Conservation (phyloP, 768 basidiomycete genomes). For the Gloeophyllum trabeum region DNA sequence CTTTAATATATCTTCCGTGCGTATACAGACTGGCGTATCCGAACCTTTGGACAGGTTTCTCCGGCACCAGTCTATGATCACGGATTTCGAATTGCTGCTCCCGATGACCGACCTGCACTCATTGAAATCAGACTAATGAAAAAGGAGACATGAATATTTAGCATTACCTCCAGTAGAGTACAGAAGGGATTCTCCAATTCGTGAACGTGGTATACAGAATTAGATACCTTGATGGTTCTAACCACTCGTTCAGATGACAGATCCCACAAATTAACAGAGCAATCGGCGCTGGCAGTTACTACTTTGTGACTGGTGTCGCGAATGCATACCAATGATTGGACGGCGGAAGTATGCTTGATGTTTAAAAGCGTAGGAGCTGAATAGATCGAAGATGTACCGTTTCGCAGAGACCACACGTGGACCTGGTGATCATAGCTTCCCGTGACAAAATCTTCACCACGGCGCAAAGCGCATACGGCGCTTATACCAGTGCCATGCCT, state of each 20-base stretch:
- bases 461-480: slow-evolving; percentile 28
- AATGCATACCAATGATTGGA: slow-evolving; percentile 32
- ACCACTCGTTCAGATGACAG: slow-evolving; percentile 31
- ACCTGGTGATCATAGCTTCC: slow-evolving; percentile 38
- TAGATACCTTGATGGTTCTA: slow-evolving; percentile 28
- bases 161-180: slow-evolving; percentile 33
- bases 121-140: slow-evolving; percentile 1
- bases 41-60: slow-evolving; percentile 27
- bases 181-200: slow-evolving; percentile 24
- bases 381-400: slow-evolving; percentile 19
- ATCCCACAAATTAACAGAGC: slow-evolving; percentile 33
- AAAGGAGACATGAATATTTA: too few species aligned
- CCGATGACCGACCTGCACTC: slow-evolving; percentile 30
- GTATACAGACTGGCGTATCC: slow-evolving; percentile 25
- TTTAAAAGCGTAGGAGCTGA: slow-evolving; percentile 19
- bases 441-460: slow-evolving; percentile 30
- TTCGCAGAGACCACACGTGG: slow-evolving; percentile 32
- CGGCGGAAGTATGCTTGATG: slow-evolving; percentile 29
- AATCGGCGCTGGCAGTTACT: slow-evolving; percentile 35
- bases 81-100: slow-evolving; percentile 44
- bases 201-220: slow-evolving; percentile 32
- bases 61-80: slow-evolving; percentile 29
- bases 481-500: slow-evolving; percentile 33
- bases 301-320: slow-evolving; percentile 36
- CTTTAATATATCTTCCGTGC: slow-evolving; percentile 35